Base-by-base conservation (phyloP, 176 grass and related monocot species). In the Bromus sterilis region DNA sequence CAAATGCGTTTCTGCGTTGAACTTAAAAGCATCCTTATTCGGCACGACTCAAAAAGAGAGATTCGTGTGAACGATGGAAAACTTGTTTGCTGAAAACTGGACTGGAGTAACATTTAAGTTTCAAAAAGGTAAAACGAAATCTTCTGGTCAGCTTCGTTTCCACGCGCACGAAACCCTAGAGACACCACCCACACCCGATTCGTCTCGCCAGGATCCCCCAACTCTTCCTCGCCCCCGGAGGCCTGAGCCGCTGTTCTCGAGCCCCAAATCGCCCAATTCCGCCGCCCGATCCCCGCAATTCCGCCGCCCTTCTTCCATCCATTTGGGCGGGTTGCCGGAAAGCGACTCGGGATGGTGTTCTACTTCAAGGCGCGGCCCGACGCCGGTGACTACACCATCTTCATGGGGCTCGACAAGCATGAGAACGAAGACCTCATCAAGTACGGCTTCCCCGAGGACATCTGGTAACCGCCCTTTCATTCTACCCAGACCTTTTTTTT, bases 401-500 rank as follows among this genome's bases (percentile, higher is more conserved):
- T 98, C 81, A 98, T 95, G 95, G 92, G 92, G 21, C 71, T 98
- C 9, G 95, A 94, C 90, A 95, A 95, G 79, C 56, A 83, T 62
- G 92, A 98, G 86, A 98, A 98, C 86, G 90, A 98, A 86, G 95
- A 98, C 81, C 88, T 98, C 31, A 98, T 98, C 80, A 93, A 91
- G 78, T 95, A 93, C 62, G 95, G 95, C 15, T 95, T 98, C 78
- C 92, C 92, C 1, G 95, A 95, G 81, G 95, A 98, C 72, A 91
- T 95, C 75, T 98, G 95, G 92, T 98, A 93, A 79, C 2, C 7
- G 20, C 58, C 64, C 23, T 44, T 32, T 4, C 60, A 21, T 39
- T 64, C 24, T 23, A 46, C 33, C 59, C 34, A 57, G 20, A 61
- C 43, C 43, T 49, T 31, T 70, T 6, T 73, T 53, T 73, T 12